phyloP scores from a whole-genome alignment of 2,329 filamentous ascomycete species.

The Didymella pinodella region DNA sequence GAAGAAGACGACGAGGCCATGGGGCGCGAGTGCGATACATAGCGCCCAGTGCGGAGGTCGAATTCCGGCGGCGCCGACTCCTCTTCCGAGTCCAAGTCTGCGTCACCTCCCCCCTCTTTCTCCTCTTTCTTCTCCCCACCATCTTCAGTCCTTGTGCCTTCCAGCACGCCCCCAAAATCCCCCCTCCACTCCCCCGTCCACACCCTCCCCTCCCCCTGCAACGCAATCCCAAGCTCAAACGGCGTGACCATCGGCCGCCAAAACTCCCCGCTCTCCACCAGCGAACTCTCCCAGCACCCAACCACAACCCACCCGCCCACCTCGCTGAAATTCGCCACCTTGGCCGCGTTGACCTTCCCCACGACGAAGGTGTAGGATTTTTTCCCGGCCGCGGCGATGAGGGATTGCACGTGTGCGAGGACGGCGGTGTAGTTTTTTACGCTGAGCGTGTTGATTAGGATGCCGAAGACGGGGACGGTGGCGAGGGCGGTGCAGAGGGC shows the following conservation, averaged over 20 bases:
- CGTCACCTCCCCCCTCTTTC: conserved; percentile 68
- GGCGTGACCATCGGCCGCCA: conserved; percentile 93
- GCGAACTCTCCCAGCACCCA: conserved; percentile 95
- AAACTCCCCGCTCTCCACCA: conserved; percentile 88
- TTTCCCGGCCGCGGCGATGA: conserved; percentile 83
- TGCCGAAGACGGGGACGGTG: conserved; percentile 85
- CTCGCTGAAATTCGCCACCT: conserved; percentile 95
- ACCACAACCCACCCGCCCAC: conserved; percentile 97
- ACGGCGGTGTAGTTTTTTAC: conserved; percentile 89
- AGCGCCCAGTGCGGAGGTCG: conserved; percentile 85
- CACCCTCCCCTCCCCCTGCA: conserved; percentile 77
- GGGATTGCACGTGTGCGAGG: conserved; percentile 73
- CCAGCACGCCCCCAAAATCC: conserved; percentile 76
- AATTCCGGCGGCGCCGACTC: conserved; percentile 82
- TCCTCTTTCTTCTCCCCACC: background rate
- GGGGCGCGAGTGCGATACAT: conserved; percentile 79
- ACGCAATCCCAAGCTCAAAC: conserved; percentile 83
- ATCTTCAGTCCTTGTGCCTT: too few species aligned
- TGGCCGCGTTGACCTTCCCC: conserved; percentile 93
- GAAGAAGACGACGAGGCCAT: conserved; percentile 56
- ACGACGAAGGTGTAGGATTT: conserved; percentile 97
- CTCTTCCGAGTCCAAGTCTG: conserved; percentile 72
- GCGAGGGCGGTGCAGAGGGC: conserved; percentile 82
- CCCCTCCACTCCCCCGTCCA: conserved; percentile 92
- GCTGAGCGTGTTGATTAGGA: conserved; percentile 93